Percentiles rank a stretch among this genome's conserved stretches.
Conservation (phyloP, 257 asterid genomes). For the Scutellaria barbata region DNA sequence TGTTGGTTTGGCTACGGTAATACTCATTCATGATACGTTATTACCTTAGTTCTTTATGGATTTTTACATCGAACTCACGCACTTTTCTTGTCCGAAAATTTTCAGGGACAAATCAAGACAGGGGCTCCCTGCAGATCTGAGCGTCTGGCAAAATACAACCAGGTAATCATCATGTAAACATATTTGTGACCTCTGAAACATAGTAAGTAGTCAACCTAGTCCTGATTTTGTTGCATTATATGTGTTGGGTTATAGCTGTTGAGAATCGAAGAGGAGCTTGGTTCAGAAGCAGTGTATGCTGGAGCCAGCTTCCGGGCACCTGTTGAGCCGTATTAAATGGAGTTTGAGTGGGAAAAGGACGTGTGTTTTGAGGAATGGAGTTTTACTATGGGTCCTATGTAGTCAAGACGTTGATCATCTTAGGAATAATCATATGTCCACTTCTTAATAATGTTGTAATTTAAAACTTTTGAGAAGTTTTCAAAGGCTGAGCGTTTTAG, state of each 20-base stretch:
- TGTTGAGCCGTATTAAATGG: conserved; percentile 69
- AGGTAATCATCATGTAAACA: conserved; percentile 47
- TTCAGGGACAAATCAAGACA: conserved; percentile 94
- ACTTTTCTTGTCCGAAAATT: conserved; percentile 8
- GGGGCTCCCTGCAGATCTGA: conserved; percentile 98
- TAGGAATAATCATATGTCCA: conserved; percentile 3
- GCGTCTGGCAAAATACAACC: conserved; percentile 99
- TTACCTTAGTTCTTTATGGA: neutral
- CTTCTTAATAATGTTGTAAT: conserved; percentile 11
- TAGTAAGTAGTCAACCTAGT: neutral
- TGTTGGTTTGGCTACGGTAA: conserved; percentile 96
- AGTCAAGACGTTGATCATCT: neutral
- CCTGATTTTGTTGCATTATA: neutral
- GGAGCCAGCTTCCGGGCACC: conserved; percentile 85
- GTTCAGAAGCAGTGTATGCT: conserved; percentile 79
- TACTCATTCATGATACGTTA: neutral
- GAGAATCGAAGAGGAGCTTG: conserved; percentile 92
- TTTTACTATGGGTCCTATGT: conserved; percentile 20
- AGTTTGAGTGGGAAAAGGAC: neutral
- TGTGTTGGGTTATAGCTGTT: conserved; percentile 53
- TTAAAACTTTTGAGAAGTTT: neutral
- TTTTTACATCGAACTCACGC: neutral
- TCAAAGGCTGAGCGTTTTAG: conserved; percentile 17
- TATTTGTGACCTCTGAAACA: neutral
- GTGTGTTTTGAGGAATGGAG: conserved; percentile 35